Evolutionary conservation across 805 yeast genomes (phyloP), one percentile per base, ranked within the genome.

Genomic region (Hanseniaspora pseudoguilliermondii): DNA sequence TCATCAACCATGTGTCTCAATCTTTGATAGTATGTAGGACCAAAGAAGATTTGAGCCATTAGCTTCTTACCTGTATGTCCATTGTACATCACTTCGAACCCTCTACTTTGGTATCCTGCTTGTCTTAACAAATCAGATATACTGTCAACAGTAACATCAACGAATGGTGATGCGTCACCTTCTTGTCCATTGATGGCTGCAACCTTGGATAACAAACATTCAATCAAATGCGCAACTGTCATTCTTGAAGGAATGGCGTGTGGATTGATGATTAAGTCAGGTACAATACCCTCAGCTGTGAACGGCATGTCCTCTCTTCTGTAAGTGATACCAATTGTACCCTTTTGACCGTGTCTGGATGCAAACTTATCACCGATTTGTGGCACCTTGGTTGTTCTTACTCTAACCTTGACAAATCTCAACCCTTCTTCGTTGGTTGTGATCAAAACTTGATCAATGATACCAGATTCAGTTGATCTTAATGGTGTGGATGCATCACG

Each of bases 211-310:
- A 93, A 75, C 70, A 93, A 76, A 84, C 98, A 93, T 76, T 93
- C 99, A 72, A 93, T 91, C 76, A 93, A 84, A 77, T 93, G 97
- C 50, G 98, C 99, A 59, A 93, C 98, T 42, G 99, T 93, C 99
- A 93, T 93, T 80, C 99, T 97, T 57, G 99, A 93, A 63, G 99
- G 99, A 79, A 93, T 93, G 68, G 97, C 98, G 73, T 93, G 99
- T 2, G 99, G 99, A 71, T 93, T 93, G 69, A 93, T 93, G 65
- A 93, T 88, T 67, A 93, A 77, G 73, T 93, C 99, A 8, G 99
- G 99, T 40, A 91, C 97, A 68, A 91, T 72, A 70, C 99, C 99
- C 70, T 91, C 95, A 2, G 87, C 77, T 9, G 95, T 83, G 70
- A 93, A 93, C 32, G 98, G 99, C 97, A 93, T 91, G 69, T 93